Evolutionary conservation across 768 basidiomycete species (phyloP).

Genomic region (Agaricus subrufescens): DNA sequence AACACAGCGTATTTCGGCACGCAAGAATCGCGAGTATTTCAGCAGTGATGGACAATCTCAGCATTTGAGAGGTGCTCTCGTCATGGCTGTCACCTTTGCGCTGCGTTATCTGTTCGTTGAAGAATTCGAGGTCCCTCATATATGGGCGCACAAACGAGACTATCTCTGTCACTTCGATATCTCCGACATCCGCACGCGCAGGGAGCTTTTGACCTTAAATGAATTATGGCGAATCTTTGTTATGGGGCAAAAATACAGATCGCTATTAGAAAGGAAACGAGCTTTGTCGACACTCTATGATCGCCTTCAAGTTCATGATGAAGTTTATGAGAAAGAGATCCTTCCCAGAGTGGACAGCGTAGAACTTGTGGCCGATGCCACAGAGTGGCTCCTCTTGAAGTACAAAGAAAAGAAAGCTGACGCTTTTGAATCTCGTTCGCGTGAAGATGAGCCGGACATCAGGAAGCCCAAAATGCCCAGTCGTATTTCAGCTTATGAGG

Average conservation of each 20-base stretch:
- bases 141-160: conserved; percentile 92
- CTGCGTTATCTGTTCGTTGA: conserved; percentile 82
- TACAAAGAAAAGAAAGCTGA: conserved; percentile 72
- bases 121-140: conserved; percentile 90
- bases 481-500: conserved; percentile 78
- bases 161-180: conserved; percentile 82
- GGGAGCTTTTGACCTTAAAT: conserved; percentile 67
- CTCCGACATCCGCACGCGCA: conserved; percentile 51
- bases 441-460: conserved; percentile 41
- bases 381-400: conserved; percentile 86
- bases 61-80: conserved; percentile 60
- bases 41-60: conserved; percentile 54
- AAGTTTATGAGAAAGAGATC: conserved; percentile 73
- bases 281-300: conserved; percentile 61
- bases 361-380: conserved; percentile 86
- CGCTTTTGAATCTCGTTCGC: conserved; percentile 58
- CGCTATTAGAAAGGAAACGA: conserved; percentile 69
- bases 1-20: conserved; percentile 66
- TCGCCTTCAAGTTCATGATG: conserved; percentile 63
- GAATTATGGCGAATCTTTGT: conserved; percentile 91
- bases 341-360: conserved; percentile 67
- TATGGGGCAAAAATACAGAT: conserved; percentile 88
- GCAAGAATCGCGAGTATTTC: conserved; percentile 73
- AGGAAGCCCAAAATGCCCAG: conserved; percentile 80
- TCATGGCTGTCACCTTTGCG: conserved; percentile 73